phyloP scores from a whole-genome alignment of 768 basidiomycete species.

The Mycena indigotica region DNA sequence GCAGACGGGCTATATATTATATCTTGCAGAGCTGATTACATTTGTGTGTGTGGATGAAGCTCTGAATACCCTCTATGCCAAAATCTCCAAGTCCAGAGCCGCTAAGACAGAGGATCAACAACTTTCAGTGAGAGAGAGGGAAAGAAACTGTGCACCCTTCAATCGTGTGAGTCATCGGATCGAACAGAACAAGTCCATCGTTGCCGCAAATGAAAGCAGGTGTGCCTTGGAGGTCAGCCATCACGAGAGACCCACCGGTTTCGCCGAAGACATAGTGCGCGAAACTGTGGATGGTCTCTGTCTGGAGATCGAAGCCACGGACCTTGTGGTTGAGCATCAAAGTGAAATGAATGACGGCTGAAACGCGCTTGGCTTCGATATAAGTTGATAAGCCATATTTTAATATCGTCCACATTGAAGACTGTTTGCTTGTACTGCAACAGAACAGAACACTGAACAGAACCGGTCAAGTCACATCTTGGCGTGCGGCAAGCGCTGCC shows the following conservation, averaged over 20 bases:
- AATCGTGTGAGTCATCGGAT: neutral
- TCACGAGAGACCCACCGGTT: neutral
- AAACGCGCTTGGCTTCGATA: conserved; percentile 6
- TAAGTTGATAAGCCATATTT: neutral
- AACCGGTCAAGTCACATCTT: no score
- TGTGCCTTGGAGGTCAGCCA: neutral
- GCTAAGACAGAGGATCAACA: no score
- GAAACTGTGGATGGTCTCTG: neutral
- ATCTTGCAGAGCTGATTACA: conserved; percentile 5
- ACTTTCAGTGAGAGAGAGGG: neutral
- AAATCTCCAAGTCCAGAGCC: conserved; percentile 11
- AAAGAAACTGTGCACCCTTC: neutral
- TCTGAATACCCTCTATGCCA: conserved; percentile 5
- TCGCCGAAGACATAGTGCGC: neutral
- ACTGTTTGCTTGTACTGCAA: no score
- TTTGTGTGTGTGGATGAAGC: neutral
- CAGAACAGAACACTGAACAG: no score
- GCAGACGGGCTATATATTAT: no score
- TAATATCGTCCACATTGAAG: neutral
- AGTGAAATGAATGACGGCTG: conserved; percentile 5
- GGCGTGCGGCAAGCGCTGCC: no score
- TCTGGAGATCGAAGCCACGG: neutral
- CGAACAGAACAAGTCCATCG: neutral
- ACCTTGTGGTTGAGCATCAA: conserved; percentile 4
- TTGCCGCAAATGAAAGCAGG: neutral